Base-by-base conservation (phyloP, 306 rosid genomes). In the Prosopis cineraria region DNA sequence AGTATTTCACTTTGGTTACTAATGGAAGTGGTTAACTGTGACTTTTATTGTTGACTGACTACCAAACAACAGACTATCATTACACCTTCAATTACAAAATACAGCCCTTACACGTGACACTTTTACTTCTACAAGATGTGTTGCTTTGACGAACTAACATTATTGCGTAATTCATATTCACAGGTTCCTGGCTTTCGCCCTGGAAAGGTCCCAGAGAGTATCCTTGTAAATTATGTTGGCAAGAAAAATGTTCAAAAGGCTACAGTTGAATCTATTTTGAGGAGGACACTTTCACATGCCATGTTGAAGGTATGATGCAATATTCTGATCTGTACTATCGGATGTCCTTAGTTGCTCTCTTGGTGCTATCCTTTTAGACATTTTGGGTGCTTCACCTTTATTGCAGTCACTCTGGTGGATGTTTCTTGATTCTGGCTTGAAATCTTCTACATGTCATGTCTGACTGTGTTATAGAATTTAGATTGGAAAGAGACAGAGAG, bases 181-280 rank as follows among this genome's bases (percentile, higher is more conserved):
- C 86, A 92, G 98, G 68, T 92, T 45, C 98, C 98, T 19, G 98
- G 98, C 80, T 92, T 95, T 82, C 93, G 92, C 40, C 93, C 93
- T 0, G 97, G 97, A 73, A 89, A 86, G 30, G 89, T 92, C 78
- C 98, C 98, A 0, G 98, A 95, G 72, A 81, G 79, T 63, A 81
- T 95, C 82, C 91, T 94, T 71, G 45, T 89, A 58, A 67, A 75
- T 82, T 86, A 81, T 78, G 86, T 94, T 40, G 98, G 98, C 77
- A 89, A 81, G 77, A 72, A 84, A 74, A 79, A 90, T 87, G 86
- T 95, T 33, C 84, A 82, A 70, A 91, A 87, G 84, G 98, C 98
- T 67, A 77, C 88, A 6, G 83, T 95, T 75, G 98, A 94, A 81
- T 88, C 98, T 29, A 88, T 94, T 82, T 52, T 94, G 86, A 89